Percentiles rank a stretch among this genome's conserved stretches.
phyloP scores from a whole-genome alignment of 108 stramenopile species.

The Aureococcus anophagefferens region DNA sequence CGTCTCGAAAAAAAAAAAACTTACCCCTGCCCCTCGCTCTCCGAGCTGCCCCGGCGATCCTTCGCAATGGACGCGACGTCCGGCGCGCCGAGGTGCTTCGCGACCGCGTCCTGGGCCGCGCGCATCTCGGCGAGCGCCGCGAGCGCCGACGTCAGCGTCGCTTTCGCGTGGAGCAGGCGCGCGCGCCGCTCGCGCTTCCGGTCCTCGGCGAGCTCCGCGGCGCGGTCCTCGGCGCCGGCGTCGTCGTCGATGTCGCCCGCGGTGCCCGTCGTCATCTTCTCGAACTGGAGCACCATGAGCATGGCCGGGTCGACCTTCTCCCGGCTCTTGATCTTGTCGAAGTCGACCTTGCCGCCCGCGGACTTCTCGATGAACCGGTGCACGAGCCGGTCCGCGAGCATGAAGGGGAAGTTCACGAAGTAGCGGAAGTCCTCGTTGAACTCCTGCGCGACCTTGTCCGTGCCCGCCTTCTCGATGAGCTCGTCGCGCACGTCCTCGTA shows the following conservation, averaged over 20 bases:
- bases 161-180: too few species aligned
- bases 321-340: not conserved
- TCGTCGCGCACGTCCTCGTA: conserved; percentile 10
- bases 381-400: not conserved
- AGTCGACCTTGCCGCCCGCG: not conserved
- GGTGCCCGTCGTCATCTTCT: not conserved
- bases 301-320: not conserved
- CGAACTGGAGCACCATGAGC: not conserved
- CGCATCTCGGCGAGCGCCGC: too few species aligned
- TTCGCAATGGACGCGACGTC: too few species aligned
- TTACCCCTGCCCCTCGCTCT: too few species aligned
- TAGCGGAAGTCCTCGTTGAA: not conserved
- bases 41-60: too few species aligned
- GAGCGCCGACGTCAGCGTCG: too few species aligned
- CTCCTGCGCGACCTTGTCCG: not conserved
- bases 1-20: too few species aligned
- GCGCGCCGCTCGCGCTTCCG: not conserved
- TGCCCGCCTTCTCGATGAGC: not conserved
- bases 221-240: not conserved
- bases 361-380: not conserved
- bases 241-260: not conserved
- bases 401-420: not conserved
- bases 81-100: too few species aligned
- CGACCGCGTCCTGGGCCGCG: too few species aligned
- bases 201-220: not conserved